Evolutionary conservation across 1,139 yeast species (phyloP), one percentile per base, ranked within the genome.

Genomic region (Lodderomyces pseudojiufengensis): DNA sequence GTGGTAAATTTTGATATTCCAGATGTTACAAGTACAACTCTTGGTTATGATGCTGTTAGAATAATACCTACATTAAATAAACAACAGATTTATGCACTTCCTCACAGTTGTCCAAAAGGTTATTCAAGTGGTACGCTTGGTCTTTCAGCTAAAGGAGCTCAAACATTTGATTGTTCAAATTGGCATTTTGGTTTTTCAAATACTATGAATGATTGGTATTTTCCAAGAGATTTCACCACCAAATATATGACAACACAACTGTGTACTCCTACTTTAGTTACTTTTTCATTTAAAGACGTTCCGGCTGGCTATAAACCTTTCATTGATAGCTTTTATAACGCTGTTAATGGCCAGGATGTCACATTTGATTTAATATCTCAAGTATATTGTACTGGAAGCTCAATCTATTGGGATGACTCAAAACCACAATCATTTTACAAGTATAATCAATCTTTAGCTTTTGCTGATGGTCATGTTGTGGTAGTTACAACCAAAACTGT

Each of bases 291-390:
- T 39, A 13, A 31, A 2, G 51, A 54, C 36, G 37, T 61, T 24
- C 65, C 67, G 2, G 56, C 61, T 3, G 67, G 65, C 3, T 59
- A 47, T 41, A 47, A 64, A 25, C 61, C 63, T n/a, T 62, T 49
- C 40, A 40, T 62, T 27, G 59, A 51, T 39, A 46, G 45, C 3
- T 39, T 52, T 10, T 37, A 39, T 14, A 9, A 35, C 3, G 30
- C 41, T 11, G 24, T 36, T 10, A 26, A 25, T 16, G 37, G 37
- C 7, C 6, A n/a, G 8, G 5, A 10, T 20, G 25, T 22, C 3
- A 22, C 7, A 14, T 23, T 13, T 7, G 31, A 13, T 24, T 18
- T 18, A 18, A 18, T n/a, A n/a, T n/a, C n/a, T n/a, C n/a, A n/a
- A n/a, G n/a, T n/a, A n/a, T n/a, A n/a, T n/a, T n/a, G n/a, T n/a